These are phyloP conservation scores for Pyrrhoderma lamaoense DNA, from an alignment of 1,284 basidiomycete species.

Conservation along the genomic window DNA sequence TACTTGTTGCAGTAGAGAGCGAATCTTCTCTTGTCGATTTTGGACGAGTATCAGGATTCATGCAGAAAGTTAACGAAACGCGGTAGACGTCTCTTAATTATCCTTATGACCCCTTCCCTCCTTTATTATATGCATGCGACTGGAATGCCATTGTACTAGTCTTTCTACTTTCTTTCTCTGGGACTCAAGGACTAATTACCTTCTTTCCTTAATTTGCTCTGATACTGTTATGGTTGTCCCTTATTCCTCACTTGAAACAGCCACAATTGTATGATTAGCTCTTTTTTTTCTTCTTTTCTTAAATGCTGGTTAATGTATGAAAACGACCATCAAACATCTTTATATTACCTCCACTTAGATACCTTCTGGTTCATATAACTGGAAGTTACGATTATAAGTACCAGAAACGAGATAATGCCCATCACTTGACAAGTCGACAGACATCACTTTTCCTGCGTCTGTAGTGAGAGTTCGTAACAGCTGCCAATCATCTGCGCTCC, in stretches of 20 bases:
- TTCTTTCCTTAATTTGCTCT: not conserved
- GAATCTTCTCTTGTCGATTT: slow-evolving; percentile 82
- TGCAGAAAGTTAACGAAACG: slow-evolving; percentile 39
- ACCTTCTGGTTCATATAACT: slow-evolving; percentile 75
- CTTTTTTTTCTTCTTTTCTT: too few relatives aligned
- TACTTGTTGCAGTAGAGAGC: slow-evolving; percentile 84
- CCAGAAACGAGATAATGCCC: slow-evolving; percentile 83
- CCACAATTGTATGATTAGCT: slow-evolving; percentile 21
- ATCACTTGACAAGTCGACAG: slow-evolving; percentile 82
- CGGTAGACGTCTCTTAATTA: not conserved
- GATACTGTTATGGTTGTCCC: slow-evolving; percentile 7
- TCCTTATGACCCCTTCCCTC: not conserved
- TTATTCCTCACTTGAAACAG: slow-evolving; percentile 7
- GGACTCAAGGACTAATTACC: not conserved
- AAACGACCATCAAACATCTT: too few relatives aligned
- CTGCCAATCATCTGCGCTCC: slow-evolving; percentile 99
- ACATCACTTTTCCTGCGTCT: slow-evolving; percentile 97
- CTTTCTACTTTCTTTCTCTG: not conserved
- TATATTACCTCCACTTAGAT: slow-evolving; percentile 21
- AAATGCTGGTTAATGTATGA: too few relatives aligned
- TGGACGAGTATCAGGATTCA: slow-evolving; percentile 80
- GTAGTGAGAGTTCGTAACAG: slow-evolving; percentile 82
- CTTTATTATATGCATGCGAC: slow-evolving; percentile 10
- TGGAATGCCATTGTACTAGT: slow-evolving; percentile 8
- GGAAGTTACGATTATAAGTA: slow-evolving; percentile 91